Percentiles rank a stretch among this genome's conserved stretches.
These are phyloP conservation scores for Phytopythium delawarense DNA, from an alignment of 352 stramenopile genomes.

Conservation along the genomic window DNA sequence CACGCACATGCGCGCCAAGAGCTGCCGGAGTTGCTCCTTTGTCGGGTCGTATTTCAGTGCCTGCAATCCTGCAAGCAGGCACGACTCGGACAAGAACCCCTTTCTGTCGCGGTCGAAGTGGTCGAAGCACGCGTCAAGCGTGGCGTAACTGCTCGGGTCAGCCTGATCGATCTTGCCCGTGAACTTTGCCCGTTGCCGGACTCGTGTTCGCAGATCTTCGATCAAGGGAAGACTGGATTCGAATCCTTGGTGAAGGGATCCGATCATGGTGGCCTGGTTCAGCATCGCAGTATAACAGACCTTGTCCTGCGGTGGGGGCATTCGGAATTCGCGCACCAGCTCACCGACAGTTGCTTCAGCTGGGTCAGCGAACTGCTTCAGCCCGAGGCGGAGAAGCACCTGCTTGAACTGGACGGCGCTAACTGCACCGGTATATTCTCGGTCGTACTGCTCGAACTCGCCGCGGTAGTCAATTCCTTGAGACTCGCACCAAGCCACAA, in stretches of 20 bases:
- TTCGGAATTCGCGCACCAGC: constrained; percentile 53
- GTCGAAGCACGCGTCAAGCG: constrained; percentile 45
- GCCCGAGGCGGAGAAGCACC: constrained; percentile 31
- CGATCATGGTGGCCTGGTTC: constrained; percentile 9
- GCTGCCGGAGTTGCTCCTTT: constrained; percentile 23
- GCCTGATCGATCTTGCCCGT: constrained; percentile 25
- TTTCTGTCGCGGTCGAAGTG: constrained; percentile 63
- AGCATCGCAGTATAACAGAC: constrained; percentile 43
- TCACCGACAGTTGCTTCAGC: constrained; percentile 42
- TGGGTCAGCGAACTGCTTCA: constrained; percentile 19
- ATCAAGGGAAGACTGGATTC: constrained; percentile 21
- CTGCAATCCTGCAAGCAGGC: constrained; percentile 30
- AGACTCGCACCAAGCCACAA: constrained; percentile 31
- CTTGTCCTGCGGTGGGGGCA: constrained; percentile 15
- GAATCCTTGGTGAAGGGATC: constrained; percentile 6
- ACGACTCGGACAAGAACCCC: constrained; percentile 39
- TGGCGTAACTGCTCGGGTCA: constrained; percentile 19
- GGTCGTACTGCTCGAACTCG: constrained; percentile 49
- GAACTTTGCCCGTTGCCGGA: constrained; percentile 31
- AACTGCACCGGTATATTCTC: constrained; percentile 35
- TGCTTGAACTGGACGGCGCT: constrained; percentile 52
- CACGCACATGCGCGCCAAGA: constrained; percentile 37
- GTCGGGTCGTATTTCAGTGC: constrained; percentile 42
- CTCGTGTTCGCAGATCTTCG: constrained; percentile 41
- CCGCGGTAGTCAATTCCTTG: constrained; percentile 40